Base-by-base conservation (phyloP, 495 filamentous ascomycete species). In the Xylaria cubensis region DNA sequence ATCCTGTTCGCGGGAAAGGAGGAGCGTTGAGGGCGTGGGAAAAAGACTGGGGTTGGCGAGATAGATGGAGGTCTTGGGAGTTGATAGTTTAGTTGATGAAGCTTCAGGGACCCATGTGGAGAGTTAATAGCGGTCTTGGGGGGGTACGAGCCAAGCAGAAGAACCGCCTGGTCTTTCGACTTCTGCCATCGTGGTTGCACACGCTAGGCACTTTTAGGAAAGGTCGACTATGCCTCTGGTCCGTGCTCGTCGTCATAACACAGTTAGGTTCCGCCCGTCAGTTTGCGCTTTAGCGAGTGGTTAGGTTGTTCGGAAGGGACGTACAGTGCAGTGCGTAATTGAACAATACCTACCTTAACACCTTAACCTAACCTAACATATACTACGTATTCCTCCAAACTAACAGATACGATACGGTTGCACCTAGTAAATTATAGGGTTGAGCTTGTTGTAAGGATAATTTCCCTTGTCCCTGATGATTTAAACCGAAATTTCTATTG, bases 61-160 rank as follows among this genome's bases (percentile, higher is more conserved):
- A 41, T 39, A 72, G 44, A 41, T 39, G 51, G 61, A 34, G 13
- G 46, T 53, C 41, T 46, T 66, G 63, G 70, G 70, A 65, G 62
- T 72, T 71, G 36, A 39, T 39, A 39, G 36, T 39, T 39, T 39
- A 39, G 36, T 39, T 39, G 59, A 56, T 50, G 69, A 71, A 71
- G 69, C 69, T 67, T 55, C 59, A 70, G 69, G 69, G 69, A 71
- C 61, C 59, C 21, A 21, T 64, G 61, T 64, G 61, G 36, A 64
- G 61, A 64, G 61, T 42, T 44, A 29, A 21, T 58, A 53, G 51
- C 32, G 59, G 48, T 44, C 26, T 21, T 48, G 51, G 29, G 26
- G 19, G 19, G 58, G 53, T 69, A 58, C 34, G 39, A 44, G 39
- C 56, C 39, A 36, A 36, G 12, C 29, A 56, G 53, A n/a, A 61